Conservation (phyloP, 169 alveolate species). For the Plasmodium knowlesi region DNA sequence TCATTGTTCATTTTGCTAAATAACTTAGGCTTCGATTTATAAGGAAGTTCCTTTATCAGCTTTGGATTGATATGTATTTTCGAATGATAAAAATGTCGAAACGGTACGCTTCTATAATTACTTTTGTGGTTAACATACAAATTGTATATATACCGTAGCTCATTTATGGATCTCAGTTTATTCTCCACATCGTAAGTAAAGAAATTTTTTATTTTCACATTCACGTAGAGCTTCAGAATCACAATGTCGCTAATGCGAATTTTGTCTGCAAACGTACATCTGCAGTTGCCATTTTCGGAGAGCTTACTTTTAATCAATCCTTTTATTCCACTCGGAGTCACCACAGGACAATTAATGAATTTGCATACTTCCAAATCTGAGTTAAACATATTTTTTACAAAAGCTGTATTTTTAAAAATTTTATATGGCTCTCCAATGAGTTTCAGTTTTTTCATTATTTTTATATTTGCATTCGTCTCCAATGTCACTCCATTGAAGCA, state of each 20-base stretch:
- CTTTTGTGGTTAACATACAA: constrained; percentile 82
- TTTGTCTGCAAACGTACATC: constrained; percentile 99
- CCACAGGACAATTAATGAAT: constrained; percentile 97
- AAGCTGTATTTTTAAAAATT: constrained; percentile 98
- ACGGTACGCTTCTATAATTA: constrained; percentile 88
- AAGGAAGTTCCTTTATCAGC: constrained; percentile 90
- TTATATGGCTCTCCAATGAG: constrained; percentile 98
- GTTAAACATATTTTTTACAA: constrained; percentile 98
- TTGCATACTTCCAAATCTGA: constrained; percentile 98
- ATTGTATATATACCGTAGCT: constrained; percentile 88
- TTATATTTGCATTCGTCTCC: constrained; percentile 91
- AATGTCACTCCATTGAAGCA: constrained; percentile 96
- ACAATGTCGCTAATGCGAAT: constrained; percentile 97
- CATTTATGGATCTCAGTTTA: constrained; percentile 90
- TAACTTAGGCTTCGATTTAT: constrained; percentile 87
- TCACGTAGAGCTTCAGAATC: constrained; percentile 95
- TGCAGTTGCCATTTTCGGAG: constrained; percentile 94
- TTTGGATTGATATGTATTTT: constrained; percentile 90
- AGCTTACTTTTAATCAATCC: constrained; percentile 98
- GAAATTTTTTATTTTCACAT: constrained; percentile 90
- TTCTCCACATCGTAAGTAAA: constrained; percentile 91
- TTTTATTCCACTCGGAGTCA: constrained; percentile 98
- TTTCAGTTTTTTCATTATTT: constrained; percentile 94
- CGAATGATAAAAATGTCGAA: constrained; percentile 75
- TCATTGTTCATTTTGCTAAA: constrained; percentile 29